A percentile compares a stretch with the other conserved stretches of the same genome.
Evolutionary conservation across 106 monocot genomes (phyloP).

Genomic region (Dactylorhiza incarnata): DNA sequence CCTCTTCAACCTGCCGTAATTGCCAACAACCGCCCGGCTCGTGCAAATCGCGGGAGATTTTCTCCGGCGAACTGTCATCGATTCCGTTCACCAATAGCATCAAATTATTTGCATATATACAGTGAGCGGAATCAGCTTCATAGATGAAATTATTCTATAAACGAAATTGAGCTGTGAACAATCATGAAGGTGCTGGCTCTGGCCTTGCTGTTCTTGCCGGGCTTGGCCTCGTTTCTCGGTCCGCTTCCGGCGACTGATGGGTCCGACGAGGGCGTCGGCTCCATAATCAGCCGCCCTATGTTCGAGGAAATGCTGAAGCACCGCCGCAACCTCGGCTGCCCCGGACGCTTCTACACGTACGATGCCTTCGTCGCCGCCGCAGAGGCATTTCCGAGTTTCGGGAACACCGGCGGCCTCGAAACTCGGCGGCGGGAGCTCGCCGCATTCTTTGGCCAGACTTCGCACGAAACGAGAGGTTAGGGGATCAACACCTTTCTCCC

Average conservation of each 20-base stretch:
- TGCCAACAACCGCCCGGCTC: neutral
- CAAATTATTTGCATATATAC: neutral
- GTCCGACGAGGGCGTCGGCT: conserved; percentile 12
- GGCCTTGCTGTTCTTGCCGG: neutral
- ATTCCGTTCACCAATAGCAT: neutral
- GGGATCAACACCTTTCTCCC: too few relatives aligned
- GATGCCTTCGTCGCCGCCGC: conserved; percentile 44
- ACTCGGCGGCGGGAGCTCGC: conserved; percentile 40
- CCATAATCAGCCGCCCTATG: conserved; percentile 22
- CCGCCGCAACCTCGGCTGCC: conserved; percentile 32
- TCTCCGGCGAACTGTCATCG: neutral
- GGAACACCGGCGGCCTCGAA: conserved; percentile 16
- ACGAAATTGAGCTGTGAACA: neutral
- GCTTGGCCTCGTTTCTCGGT: neutral
- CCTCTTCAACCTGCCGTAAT: neutral
- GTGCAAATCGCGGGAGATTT: neutral
- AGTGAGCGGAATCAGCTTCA: too few relatives aligned
- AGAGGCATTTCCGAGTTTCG: conserved; percentile 29
- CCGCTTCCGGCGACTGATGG: neutral
- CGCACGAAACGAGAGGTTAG: conserved; percentile 51
- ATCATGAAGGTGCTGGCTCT: neutral
- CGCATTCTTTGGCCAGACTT: conserved; percentile 53
- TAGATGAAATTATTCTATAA: neutral
- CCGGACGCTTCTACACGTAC: conserved; percentile 52
- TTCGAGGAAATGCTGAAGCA: conserved; percentile 62